Conservation (phyloP, 306 rosid species). For the Echinosophora koreensis region DNA sequence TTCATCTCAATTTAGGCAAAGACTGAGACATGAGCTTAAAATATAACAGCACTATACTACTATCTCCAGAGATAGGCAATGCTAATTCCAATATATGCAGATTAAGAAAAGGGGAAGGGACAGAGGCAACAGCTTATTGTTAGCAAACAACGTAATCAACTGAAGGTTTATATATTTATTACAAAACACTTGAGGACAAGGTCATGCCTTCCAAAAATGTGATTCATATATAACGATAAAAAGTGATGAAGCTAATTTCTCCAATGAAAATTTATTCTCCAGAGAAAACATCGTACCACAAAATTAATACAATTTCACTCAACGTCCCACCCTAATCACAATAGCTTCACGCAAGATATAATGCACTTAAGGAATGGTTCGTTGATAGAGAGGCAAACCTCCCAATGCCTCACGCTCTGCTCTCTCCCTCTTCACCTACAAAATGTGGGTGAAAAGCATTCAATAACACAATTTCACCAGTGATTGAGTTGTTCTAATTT, state of each 20-base stretch:
- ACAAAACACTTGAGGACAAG: constrained; percentile 1
- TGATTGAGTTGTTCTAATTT: not conserved
- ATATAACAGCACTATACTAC: not conserved
- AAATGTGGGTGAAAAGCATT: constrained; percentile 23
- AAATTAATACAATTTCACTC: constrained; percentile 45
- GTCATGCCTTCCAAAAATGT: constrained; percentile 8
- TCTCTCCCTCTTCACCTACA: constrained; percentile 78
- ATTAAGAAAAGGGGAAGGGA: not conserved
- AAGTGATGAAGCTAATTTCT: constrained; percentile 19
- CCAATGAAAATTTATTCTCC: constrained; percentile 41
- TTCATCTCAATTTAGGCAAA: not conserved
- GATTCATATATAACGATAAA: constrained; percentile 36
- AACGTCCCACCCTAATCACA: constrained; percentile 39
- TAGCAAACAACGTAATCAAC: constrained; percentile 5
- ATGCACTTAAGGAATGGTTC: constrained; percentile 68
- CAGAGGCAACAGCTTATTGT: not conserved
- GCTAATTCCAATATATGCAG: not conserved
- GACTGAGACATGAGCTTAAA: not conserved
- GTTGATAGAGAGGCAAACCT: constrained; percentile 78
- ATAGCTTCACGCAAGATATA: constrained; percentile 32
- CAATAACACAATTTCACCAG: not conserved
- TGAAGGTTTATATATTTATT: constrained; percentile 40
- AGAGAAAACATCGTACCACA: constrained; percentile 33
- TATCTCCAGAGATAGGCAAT: not conserved
- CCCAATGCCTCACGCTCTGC: constrained; percentile 83